Conservation (phyloP, 2,329 filamentous ascomycete genomes). For the Fusarium duplospermum region DNA sequence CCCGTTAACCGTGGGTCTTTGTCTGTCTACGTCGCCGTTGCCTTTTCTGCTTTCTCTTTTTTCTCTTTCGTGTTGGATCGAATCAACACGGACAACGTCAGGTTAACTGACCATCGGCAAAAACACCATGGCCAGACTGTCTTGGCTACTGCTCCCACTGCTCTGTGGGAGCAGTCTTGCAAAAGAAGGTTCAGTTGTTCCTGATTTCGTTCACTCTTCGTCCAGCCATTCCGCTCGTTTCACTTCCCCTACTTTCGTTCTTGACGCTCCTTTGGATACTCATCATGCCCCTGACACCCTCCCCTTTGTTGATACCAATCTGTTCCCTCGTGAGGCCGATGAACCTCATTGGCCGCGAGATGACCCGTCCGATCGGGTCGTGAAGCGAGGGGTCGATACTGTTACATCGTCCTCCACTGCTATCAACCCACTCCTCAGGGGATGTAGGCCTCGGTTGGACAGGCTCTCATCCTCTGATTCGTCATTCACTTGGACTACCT, state of each 20-base stretch:
- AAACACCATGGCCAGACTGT: constrained; percentile 22
- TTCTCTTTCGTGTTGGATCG: constrained; percentile 15
- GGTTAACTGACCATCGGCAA: not conserved
- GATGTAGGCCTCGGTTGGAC: not conserved
- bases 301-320: not conserved
- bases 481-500: not conserved
- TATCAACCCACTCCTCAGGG: not conserved
- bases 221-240: constrained; percentile 29
- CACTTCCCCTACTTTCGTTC: constrained; percentile 15
- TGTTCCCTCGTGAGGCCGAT: not conserved
- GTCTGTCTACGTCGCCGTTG: not conserved
- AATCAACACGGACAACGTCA: constrained; percentile 17
- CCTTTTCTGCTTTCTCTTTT: not conserved
- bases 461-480: not conserved
- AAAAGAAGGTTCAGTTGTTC: constrained; percentile 35
- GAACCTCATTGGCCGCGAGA: not conserved
- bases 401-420: not conserved
- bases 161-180: constrained; percentile 24
- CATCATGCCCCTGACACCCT: not conserved
- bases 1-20: not conserved
- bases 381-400: not conserved
- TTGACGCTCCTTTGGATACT: constrained; percentile 21
- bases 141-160: constrained; percentile 31
- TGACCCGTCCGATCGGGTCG: not conserved
- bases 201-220: constrained; percentile 32